Conservation (phyloP, 148 eudicot species). For the Simmondsia chinensis region DNA sequence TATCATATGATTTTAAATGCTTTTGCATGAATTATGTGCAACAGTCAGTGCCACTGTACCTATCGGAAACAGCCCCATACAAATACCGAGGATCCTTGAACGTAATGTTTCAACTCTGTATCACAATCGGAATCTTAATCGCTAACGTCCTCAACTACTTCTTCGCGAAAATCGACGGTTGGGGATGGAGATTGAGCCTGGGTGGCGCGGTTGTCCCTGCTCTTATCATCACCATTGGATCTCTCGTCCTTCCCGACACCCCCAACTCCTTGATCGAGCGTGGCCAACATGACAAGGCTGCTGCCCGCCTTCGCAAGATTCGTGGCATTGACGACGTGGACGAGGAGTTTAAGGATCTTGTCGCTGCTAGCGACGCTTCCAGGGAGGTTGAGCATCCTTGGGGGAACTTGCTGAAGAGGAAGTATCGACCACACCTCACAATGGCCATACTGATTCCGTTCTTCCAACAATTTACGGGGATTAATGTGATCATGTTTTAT, state of each 20-base stretch:
- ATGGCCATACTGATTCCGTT: conserved; percentile 74
- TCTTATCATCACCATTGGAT: conserved; percentile 43
- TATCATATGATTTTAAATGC: too few species aligned
- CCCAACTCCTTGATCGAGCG: conserved; percentile 72
- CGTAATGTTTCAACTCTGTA: conserved; percentile 62
- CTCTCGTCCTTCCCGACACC: conserved; percentile 65
- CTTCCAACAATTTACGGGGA: conserved; percentile 76
- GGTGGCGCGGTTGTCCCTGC: conserved; percentile 80
- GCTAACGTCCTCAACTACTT: conserved; percentile 64
- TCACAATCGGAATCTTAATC: conserved; percentile 55
- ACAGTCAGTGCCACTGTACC: conserved; percentile 69
- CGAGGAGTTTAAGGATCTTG: conserved; percentile 49
- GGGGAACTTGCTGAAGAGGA: conserved; percentile 48
- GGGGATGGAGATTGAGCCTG: conserved; percentile 71
- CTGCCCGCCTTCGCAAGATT: conserved; percentile 26
- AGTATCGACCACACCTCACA: conserved; percentile 61
- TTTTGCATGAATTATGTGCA: not conserved
- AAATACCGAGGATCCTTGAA: conserved; percentile 68
- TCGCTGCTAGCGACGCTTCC: conserved; percentile 56
- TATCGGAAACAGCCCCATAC: conserved; percentile 82
- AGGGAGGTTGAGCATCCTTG: conserved; percentile 53
- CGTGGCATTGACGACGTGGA: conserved; percentile 44
- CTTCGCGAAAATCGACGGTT: conserved; percentile 43
- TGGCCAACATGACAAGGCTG: conserved; percentile 41
- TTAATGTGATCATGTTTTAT: conserved; percentile 75